Conservation (phyloP, 2,329 filamentous ascomycete species). For the Alternaria solani region DNA sequence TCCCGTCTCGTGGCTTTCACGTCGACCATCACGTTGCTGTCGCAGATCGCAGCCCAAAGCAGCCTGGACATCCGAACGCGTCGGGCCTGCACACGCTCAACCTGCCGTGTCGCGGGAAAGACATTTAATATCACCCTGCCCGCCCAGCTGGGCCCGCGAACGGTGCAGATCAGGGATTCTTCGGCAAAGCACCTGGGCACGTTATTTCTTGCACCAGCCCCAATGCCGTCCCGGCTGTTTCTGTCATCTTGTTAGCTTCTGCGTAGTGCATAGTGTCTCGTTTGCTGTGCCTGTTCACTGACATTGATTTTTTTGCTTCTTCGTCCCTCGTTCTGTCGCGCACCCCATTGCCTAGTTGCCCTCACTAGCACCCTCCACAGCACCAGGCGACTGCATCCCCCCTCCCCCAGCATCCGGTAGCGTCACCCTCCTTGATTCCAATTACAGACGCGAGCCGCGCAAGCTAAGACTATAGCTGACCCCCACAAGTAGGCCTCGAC, state of each 20-base stretch:
- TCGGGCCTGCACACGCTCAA: slow-evolving; percentile 4
- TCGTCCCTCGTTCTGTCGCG: slow-evolving; percentile 10
- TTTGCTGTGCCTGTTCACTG: neutral
- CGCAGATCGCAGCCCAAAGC: slow-evolving; percentile 13
- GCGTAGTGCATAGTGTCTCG: slow-evolving; percentile 1
- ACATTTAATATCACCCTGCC: slow-evolving; percentile 11
- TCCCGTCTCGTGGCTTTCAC: slow-evolving; percentile 12
- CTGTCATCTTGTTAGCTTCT: neutral
- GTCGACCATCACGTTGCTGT: neutral
- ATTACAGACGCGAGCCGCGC: slow-evolving; percentile 7
- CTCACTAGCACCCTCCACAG: neutral
- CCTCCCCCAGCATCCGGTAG: slow-evolving; percentile 20
- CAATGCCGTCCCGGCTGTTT: slow-evolving; percentile 5
- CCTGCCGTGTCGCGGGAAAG: slow-evolving; percentile 15
- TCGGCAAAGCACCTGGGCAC: slow-evolving; percentile 12
- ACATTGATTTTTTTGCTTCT: slow-evolving; percentile 11
- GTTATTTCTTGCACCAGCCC: slow-evolving; percentile 18
- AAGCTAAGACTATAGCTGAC: slow-evolving; percentile 1
- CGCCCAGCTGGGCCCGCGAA: slow-evolving; percentile 10
- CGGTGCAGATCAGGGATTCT: slow-evolving; percentile 20
- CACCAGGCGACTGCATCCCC: slow-evolving; percentile 7
- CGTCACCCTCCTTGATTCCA: slow-evolving; percentile 11
- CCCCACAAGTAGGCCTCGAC: neutral
- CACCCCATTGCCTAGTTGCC: slow-evolving; percentile 1
- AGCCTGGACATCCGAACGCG: neutral